Base-by-base conservation (phyloP, 192 early-diverging fungal species). In the Phycomyces nitens region DNA sequence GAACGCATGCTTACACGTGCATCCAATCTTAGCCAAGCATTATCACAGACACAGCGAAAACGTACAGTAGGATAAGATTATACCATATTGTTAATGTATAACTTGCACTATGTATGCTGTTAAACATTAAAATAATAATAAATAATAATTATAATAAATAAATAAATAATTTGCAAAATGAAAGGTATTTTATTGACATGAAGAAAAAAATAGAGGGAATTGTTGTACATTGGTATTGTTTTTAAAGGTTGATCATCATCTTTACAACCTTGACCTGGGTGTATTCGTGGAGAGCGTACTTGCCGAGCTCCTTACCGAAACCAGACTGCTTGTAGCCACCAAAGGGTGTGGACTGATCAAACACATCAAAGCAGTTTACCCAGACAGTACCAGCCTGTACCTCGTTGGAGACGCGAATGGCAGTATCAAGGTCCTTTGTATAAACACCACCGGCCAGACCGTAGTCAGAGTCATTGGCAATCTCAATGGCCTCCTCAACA, bases 301-400 rank as follows among this genome's bases (percentile, higher is more conserved):
- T 69, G 43, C 84, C 84, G 14, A 82, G 66, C 54, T 87, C 85
- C 49, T 84, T 79, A 39, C 85, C 85, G 27, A 84, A 80, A 16
- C 91, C 91, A 39, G 80, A 83, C 70, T 88, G 71, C 72, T 92
- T 91, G 54, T 80, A 86, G n/a, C 91, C 91, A 49, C 91, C 90
- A 71, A 71, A 65, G 11, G 68, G 68, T 43, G 68, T 72, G 2
- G 60, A 62, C 53, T 73, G 71, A 54, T 73, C 71, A 63, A 73
- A 73, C 15, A 72, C 41, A 65, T 72, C 70, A 14, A 82, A 90
- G 21, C 75, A 77, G 77, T 91, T 91, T 20, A 88, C 77, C 87
- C 87, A 87, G 24, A 86, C 73, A 34, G 83, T 85, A 38, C 85
- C 84, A 39, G 80, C 81, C 40, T 81, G 60, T 43, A 89, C 51